These are phyloP conservation scores for Aspergillus cejpii DNA, from an alignment of 2,329 filamentous ascomycete genomes.

Conservation along the genomic window DNA sequence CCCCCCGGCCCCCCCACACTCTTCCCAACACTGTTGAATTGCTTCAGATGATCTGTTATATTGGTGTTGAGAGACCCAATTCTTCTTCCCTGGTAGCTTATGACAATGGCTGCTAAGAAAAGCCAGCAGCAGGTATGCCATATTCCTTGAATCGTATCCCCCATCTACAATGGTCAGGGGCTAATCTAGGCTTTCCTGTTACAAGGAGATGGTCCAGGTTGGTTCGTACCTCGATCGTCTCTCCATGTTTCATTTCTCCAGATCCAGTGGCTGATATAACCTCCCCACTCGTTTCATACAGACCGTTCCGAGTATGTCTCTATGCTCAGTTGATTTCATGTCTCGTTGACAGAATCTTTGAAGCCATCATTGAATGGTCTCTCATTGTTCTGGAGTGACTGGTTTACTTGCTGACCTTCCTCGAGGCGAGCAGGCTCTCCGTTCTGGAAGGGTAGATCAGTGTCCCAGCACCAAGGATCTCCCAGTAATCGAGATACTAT, in stretches of 20 bases:
- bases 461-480: conserved; percentile 50
- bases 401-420: conserved; percentile 11
- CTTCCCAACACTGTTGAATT: background rate
- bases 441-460: conserved; percentile 67
- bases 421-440: conserved; percentile 68
- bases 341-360: background rate
- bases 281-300: conserved; percentile 19
- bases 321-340: background rate
- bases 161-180: background rate
- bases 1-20: conserved; percentile 3
- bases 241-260: conserved; percentile 6
- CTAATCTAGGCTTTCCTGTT: background rate
- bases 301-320: conserved; percentile 37
- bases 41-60: conserved; percentile 11
- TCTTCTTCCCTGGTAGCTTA: conserved; percentile 10
- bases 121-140: conserved; percentile 61
- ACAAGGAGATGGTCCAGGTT: conserved; percentile 99
- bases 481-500: conserved; percentile 64
- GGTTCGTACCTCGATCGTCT: conserved; percentile 58
- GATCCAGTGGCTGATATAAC: conserved; percentile 20
- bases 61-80: conserved; percentile 13
- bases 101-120: conserved; percentile 46
- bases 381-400: conserved; percentile 1
- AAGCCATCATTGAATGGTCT: conserved; percentile 3
- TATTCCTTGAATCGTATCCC: background rate